A percentile compares a stretch with the other conserved stretches of the same genome.
These are phyloP conservation scores for Entomortierella lignicola DNA, from an alignment of 192 early-diverging fungal genomes.

Conservation along the genomic window DNA sequence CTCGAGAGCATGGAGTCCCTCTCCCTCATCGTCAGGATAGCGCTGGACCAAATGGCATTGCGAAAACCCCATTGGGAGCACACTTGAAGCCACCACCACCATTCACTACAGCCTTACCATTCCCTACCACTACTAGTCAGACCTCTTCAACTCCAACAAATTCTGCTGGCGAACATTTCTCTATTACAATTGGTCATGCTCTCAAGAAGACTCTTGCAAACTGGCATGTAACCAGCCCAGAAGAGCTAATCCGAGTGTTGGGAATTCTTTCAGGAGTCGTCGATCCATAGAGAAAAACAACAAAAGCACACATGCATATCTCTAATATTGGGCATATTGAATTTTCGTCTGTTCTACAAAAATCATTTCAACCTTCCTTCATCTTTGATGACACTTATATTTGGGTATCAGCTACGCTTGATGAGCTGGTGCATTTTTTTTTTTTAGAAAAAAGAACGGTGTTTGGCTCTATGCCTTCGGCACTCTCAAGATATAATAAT, in stretches of 20 bases:
- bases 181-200: conserved; percentile 82
- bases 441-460: too few species aligned
- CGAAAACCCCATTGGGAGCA: neutral
- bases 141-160: conserved; percentile 9
- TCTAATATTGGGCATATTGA: too few species aligned
- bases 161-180: conserved; percentile 67
- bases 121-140: conserved; percentile 23
- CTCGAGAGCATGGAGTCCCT: conserved; percentile 8
- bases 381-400: too few species aligned
- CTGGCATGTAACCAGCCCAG: conserved; percentile 83
- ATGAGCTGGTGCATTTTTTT: too few species aligned
- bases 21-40: neutral
- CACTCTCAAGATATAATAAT: neutral
- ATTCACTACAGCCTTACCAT: conserved; percentile 4
- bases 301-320: too few species aligned
- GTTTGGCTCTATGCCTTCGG: too few species aligned
- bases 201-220: conserved; percentile 89
- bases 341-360: neutral
- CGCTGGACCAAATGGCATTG: neutral
- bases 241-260: conserved; percentile 69
- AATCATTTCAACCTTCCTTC: too few species aligned
- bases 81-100: conserved; percentile 20
- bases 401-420: too few species aligned
- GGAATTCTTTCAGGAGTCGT: conserved; percentile 34
- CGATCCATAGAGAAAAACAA: conserved; percentile 35